phyloP scores from a whole-genome alignment of 2,329 filamentous ascomycete species.

The Arthrocladium fulminans region DNA sequence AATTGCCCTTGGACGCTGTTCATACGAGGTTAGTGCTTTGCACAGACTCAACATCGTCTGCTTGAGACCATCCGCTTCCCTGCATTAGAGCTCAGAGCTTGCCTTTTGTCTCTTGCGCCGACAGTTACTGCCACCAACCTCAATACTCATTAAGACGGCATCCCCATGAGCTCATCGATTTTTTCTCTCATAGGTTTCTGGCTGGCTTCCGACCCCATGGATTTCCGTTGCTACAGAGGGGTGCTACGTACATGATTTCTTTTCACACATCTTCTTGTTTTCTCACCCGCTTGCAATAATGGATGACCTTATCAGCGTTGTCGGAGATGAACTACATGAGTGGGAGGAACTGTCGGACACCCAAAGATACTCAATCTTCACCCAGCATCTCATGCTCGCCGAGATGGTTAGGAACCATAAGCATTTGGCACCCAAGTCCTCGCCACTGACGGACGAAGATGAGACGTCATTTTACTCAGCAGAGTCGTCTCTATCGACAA shows the following conservation, averaged over 20 bases:
- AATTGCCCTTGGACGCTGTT: not conserved
- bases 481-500: not conserved
- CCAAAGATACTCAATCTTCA: conserved; percentile 51
- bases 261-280: not conserved
- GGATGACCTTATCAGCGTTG: conserved; percentile 1
- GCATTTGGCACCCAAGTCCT: conserved; percentile 29
- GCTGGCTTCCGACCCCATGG: not conserved
- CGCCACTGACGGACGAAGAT: not conserved
- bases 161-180: not conserved
- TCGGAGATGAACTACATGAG: conserved; percentile 5
- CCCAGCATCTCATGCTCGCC: conserved; percentile 36
- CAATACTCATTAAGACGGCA: not conserved
- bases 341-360: conserved; percentile 2
- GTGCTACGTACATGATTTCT: not conserved
- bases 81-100: conserved; percentile 4
- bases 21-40: not conserved
- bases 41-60: not conserved
- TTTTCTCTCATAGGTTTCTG: not conserved
- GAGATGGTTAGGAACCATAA: conserved; percentile 22
- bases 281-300: not conserved
- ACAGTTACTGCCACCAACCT: not conserved
- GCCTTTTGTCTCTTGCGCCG: not conserved
- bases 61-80: not conserved
- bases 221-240: not conserved
- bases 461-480: not conserved